Conservation (phyloP, 106 monocot species). For the Dendrobium officinale region DNA sequence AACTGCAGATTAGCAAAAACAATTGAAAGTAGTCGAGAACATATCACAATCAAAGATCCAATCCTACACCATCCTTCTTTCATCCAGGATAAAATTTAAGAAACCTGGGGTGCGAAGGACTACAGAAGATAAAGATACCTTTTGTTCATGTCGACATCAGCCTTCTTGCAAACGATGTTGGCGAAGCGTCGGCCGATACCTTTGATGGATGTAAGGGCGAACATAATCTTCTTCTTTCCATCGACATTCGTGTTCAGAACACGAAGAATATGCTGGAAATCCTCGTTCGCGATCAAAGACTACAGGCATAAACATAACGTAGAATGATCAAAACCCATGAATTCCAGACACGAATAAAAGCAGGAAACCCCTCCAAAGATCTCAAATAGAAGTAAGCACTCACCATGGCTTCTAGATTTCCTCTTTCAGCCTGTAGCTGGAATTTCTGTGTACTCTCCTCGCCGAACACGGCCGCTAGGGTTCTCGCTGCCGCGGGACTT, state of each 20-base stretch:
- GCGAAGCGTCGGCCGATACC: slow-evolving; percentile 85
- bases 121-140: slow-evolving; percentile 17
- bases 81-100: not conserved
- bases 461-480: too few species aligned
- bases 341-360: too few species aligned
- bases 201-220: slow-evolving; percentile 91
- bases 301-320: slow-evolving; percentile 4
- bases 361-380: too few species aligned
- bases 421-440: too few species aligned
- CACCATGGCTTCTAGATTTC: too few species aligned
- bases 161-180: slow-evolving; percentile 95
- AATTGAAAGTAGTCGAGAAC: too few species aligned
- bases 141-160: slow-evolving; percentile 98
- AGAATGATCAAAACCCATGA: too few species aligned
- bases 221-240: slow-evolving; percentile 95
- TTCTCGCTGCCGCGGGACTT: too few species aligned
- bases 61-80: not conserved
- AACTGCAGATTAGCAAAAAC: too few species aligned
- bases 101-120: too few species aligned
- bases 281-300: slow-evolving; percentile 78
- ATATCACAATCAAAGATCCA: not conserved
- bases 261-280: slow-evolving; percentile 97
- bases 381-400: too few species aligned
- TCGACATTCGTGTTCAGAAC: slow-evolving; percentile 91
- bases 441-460: too few species aligned